A percentile compares a stretch with the other conserved stretches of the same genome.
phyloP scores from a whole-genome alignment of 768 basidiomycete genomes.

The Clitopilus hobsonii region DNA sequence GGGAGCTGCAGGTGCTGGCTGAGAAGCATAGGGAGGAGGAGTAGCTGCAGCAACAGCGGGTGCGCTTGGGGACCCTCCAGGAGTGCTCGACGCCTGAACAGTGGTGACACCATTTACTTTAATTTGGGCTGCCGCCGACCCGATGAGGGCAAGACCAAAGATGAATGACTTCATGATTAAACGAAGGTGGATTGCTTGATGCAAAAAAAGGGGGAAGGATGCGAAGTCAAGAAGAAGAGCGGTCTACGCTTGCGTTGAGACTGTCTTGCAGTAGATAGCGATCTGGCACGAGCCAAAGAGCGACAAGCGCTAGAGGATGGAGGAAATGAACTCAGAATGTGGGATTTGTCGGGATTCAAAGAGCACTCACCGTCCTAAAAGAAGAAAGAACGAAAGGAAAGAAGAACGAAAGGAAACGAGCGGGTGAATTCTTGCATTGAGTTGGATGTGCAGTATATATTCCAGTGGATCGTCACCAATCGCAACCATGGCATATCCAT shows the following conservation, averaged over 20 bases:
- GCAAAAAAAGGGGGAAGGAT: constrained; percentile 29
- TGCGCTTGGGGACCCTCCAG: constrained; percentile 14
- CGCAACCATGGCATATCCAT: constrained; percentile 31
- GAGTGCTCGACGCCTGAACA: constrained; percentile 24
- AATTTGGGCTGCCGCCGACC: constrained; percentile 51
- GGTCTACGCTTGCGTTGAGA: constrained; percentile 65
- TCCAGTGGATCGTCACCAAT: constrained; percentile 22
- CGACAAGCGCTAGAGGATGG: constrained; percentile 39
- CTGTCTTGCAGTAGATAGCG: constrained; percentile 62
- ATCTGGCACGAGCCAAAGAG: constrained; percentile 33
- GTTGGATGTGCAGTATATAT: constrained; percentile 13
- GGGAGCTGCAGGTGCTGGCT: constrained; percentile 10
- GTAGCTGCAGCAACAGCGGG: constrained; percentile 15
- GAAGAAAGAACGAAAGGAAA: constrained; percentile 30
- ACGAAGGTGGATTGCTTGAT: constrained; percentile 40
- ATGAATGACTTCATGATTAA: constrained; percentile 61
- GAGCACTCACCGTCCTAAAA: constrained; percentile 36
- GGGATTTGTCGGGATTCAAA: not conserved
- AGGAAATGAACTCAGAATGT: not conserved
- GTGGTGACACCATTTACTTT: constrained; percentile 42
- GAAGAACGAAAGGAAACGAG: constrained; percentile 40
- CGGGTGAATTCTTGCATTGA: constrained; percentile 21
- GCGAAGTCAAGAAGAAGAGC: constrained; percentile 43
- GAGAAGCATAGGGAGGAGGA: constrained; percentile 15
- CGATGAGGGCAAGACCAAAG: constrained; percentile 53